Evolutionary conservation across 495 filamentous ascomycete genomes (phyloP).

Genomic region (Aspergillus hancockii): DNA sequence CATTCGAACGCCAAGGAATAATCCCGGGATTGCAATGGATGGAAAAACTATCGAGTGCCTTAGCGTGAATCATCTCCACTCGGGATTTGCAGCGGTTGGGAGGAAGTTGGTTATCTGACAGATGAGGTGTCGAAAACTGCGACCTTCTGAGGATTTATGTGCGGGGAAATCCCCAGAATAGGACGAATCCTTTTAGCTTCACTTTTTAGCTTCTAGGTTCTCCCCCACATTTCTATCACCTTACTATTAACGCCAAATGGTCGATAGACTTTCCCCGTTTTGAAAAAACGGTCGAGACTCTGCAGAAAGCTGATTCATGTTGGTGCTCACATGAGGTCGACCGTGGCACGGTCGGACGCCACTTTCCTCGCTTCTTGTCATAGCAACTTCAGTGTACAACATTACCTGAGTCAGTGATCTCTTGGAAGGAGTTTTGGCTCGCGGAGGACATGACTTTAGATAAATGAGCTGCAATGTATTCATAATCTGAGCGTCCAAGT

Average conservation of each 20-base stretch:
- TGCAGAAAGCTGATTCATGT: background rate
- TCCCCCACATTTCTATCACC: conserved; percentile 1
- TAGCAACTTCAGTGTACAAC: background rate
- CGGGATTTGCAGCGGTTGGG: background rate
- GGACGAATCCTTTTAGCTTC: background rate
- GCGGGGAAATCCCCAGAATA: background rate
- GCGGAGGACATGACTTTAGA: background rate
- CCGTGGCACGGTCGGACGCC: background rate
- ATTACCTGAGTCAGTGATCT: background rate
- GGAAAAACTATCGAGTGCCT: conserved; percentile 6
- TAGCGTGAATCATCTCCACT: conserved; percentile 5
- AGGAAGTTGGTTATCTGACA: background rate
- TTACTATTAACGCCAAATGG: background rate
- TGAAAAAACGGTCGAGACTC: background rate
- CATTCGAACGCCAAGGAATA: conserved; percentile 9
- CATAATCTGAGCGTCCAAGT: background rate
- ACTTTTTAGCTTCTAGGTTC: conserved; percentile 1
- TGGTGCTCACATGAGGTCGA: background rate
- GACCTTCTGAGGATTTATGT: background rate
- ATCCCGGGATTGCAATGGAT: background rate
- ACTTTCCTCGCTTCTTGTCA: background rate
- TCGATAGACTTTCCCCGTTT: background rate
- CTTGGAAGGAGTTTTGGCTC: background rate
- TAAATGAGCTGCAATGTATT: background rate
- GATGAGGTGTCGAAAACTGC: background rate